These are phyloP conservation scores for Murraya paniculata DNA, from an alignment of 345 rosid genomes.

Conservation along the genomic window DNA sequence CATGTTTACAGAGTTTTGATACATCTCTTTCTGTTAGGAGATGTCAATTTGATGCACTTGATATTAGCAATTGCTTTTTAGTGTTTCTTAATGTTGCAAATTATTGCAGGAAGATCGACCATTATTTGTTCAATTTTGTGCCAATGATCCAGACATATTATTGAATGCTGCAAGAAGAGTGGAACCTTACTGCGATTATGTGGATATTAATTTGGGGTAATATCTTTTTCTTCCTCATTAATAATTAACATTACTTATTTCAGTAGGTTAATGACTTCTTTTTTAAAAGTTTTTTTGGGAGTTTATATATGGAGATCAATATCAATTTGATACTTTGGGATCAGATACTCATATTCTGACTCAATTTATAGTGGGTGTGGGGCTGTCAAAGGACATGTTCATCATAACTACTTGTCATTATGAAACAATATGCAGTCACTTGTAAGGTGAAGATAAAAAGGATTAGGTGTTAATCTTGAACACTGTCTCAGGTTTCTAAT, in stretches of 20 bases:
- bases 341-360: neutral
- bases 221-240: neutral
- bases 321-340: neutral
- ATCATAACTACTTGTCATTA: neutral
- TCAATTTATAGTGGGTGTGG: neutral
- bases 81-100: neutral
- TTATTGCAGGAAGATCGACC: constrained; percentile 89
- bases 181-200: constrained; percentile 79
- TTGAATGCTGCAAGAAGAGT: constrained; percentile 83
- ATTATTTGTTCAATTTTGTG: constrained; percentile 92
- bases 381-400: neutral
- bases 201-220: constrained; percentile 95
- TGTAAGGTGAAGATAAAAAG: neutral
- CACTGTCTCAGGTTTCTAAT: neutral
- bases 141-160: constrained; percentile 76
- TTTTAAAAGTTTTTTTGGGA: too few relatives aligned
- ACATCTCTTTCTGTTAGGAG: neutral
- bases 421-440: neutral
- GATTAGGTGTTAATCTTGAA: neutral
- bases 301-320: neutral
- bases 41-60: neutral
- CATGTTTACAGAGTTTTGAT: neutral
- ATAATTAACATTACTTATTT: neutral
- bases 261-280: too few relatives aligned
- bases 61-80: neutral